Percentiles rank a stretch among this genome's conserved stretches.
Evolutionary conservation across 1,139 yeast genomes (phyloP).

Genomic region (Yamadazyma mexicana): DNA sequence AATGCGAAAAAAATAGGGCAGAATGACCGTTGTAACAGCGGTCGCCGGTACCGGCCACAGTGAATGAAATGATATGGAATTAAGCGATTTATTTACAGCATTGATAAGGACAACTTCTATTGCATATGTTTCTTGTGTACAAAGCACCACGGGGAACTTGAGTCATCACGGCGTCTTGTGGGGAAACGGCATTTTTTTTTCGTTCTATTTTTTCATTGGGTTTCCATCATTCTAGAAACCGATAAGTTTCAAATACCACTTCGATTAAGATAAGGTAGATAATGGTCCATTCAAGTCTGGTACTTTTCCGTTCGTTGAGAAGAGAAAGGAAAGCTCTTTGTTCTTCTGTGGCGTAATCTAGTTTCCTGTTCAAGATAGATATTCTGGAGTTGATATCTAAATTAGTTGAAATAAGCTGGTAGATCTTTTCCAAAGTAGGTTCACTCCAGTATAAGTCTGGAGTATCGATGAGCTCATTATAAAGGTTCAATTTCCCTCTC

Average conservation of each 20-base stretch:
- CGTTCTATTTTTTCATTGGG: background rate
- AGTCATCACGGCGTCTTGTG: no score
- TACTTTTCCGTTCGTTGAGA: constrained; percentile 72
- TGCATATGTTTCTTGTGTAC: no score
- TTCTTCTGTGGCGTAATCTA: constrained; percentile 90
- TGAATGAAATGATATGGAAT: background rate
- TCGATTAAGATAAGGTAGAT: constrained; percentile 80
- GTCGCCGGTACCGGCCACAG: constrained; percentile 5
- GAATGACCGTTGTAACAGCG: no score
- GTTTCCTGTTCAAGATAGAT: constrained; percentile 73
- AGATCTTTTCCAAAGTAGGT: constrained; percentile 75
- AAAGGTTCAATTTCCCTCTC: constrained; percentile 78
- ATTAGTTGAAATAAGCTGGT: constrained; percentile 65
- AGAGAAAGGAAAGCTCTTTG: constrained; percentile 75
- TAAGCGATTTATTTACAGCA: constrained; percentile 2
- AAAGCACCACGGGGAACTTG: no score
- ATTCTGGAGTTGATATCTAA: constrained; percentile 79
- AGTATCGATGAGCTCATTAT: constrained; percentile 87
- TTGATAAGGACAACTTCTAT: no score
- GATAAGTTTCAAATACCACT: constrained; percentile 63
- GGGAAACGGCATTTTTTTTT: background rate
- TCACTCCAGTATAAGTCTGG: constrained; percentile 95
- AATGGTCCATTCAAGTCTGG: constrained; percentile 84
- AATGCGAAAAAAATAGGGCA: no score
- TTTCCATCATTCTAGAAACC: constrained; percentile 9